Conservation (phyloP, 345 rosid species). For the Barbarea vulgaris region DNA sequence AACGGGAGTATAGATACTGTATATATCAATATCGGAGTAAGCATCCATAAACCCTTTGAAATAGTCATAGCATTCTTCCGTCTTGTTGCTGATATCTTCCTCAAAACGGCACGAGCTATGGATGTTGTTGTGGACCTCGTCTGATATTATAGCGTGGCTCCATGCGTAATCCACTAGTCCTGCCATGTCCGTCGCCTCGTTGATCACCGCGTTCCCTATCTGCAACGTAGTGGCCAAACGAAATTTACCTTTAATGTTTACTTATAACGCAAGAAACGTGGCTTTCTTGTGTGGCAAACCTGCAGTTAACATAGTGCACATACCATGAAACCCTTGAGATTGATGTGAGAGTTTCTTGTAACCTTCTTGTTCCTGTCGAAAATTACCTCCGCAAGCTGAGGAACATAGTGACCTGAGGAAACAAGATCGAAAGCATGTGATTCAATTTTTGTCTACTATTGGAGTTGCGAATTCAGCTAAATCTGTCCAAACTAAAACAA, state of each 20-base stretch:
- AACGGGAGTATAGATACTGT: conserved; percentile 65
- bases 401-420: conserved; percentile 77
- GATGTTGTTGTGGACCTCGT: conserved; percentile 51
- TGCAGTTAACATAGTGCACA: not conserved
- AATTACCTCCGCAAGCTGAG: conserved; percentile 75
- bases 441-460: not conserved
- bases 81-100: conserved; percentile 8
- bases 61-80: conserved; percentile 32
- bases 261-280: not conserved
- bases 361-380: conserved; percentile 55
- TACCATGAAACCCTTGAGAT: conserved; percentile 84
- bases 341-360: conserved; percentile 45
- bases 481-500: not conserved
- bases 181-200: conserved; percentile 54
- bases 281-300: not conserved
- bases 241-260: conserved; percentile 4
- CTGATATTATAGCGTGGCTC: conserved; percentile 79
- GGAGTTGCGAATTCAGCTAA: not conserved
- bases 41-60: conserved; percentile 44
- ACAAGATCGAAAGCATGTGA: not conserved
- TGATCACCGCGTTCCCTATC: conserved; percentile 79
- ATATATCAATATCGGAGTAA: conserved; percentile 61
- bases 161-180: conserved; percentile 75
- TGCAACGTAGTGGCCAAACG: conserved; percentile 23
- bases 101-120: conserved; percentile 49